Evolutionary conservation across 1,139 yeast genomes (phyloP).

Genomic region (Pichia cactophila): DNA sequence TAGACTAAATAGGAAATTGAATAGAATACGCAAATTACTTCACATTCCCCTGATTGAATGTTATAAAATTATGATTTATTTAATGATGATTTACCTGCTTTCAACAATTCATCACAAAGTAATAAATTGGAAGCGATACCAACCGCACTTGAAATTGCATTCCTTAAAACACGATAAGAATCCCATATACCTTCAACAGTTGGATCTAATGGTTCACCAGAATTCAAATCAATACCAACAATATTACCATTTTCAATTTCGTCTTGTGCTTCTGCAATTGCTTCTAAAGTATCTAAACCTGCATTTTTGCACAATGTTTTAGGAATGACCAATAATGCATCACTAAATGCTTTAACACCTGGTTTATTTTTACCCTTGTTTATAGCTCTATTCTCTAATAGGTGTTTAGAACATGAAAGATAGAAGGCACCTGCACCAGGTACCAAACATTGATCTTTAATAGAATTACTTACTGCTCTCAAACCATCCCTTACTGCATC

Average conservation of each 20-base stretch:
- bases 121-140: slow-evolving; percentile 91
- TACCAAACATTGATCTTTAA: slow-evolving; percentile 75
- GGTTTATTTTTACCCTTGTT: slow-evolving; percentile 84
- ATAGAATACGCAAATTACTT: background rate
- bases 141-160: slow-evolving; percentile 85
- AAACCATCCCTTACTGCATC: slow-evolving; percentile 97
- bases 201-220: slow-evolving; percentile 97
- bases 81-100: slow-evolving; percentile 91
- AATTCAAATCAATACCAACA: slow-evolving; percentile 83
- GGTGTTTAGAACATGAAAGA: slow-evolving; percentile 69
- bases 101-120: slow-evolving; percentile 89
- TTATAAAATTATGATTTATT: slow-evolving; percentile 29
- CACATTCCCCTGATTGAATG: background rate
- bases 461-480: slow-evolving; percentile 86
- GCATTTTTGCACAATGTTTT: slow-evolving; percentile 90
- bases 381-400: slow-evolving; percentile 42
- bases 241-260: slow-evolving; percentile 72
- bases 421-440: slow-evolving; percentile 98
- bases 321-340: slow-evolving; percentile 83
- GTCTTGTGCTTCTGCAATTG: slow-evolving; percentile 84
- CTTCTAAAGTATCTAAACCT: slow-evolving; percentile 88
- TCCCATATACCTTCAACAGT: slow-evolving; percentile 95
- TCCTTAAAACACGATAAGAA: slow-evolving; percentile 85
- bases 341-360: slow-evolving; percentile 90
- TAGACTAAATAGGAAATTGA: background rate